Conservation (phyloP, 257 asterid genomes). For the Nicotiana obtusifolia region DNA sequence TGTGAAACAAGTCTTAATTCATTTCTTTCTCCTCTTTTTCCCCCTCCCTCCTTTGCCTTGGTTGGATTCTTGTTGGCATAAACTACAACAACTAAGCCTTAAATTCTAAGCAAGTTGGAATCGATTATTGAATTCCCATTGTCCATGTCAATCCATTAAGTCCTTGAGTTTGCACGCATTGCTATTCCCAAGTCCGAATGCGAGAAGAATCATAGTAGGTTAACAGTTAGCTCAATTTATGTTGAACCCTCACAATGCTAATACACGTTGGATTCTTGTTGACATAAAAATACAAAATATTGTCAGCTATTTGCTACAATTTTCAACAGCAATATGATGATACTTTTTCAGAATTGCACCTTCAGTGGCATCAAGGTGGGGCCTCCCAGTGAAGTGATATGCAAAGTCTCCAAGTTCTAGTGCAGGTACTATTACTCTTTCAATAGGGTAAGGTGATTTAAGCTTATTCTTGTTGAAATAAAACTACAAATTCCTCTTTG, state of each 20-base stretch:
- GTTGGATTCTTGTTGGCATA: neutral
- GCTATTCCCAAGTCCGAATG: neutral
- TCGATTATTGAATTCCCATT: neutral
- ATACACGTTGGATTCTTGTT: neutral
- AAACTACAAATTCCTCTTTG: no score
- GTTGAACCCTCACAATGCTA: neutral
- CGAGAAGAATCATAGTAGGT: neutral
- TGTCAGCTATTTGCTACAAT: neutral
- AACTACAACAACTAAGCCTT: neutral
- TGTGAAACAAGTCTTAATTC: neutral
- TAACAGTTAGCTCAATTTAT: neutral
- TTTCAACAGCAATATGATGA: conserved; percentile 28
- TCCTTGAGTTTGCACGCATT: neutral
- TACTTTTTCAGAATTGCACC: conserved; percentile 18
- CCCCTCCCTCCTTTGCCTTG: neutral
- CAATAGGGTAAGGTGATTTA: neutral
- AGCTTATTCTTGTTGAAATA: neutral
- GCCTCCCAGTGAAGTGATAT: conserved; percentile 26
- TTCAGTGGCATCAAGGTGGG: conserved; percentile 32
- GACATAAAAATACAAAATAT: neutral
- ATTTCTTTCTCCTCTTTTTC: neutral
- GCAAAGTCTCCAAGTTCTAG: conserved; percentile 18
- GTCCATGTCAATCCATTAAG: neutral
- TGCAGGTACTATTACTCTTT: conserved; percentile 28
- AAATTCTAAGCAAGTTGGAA: neutral